These are phyloP conservation scores for Chrysopogon serrulatus DNA, from an alignment of 176 grass and related monocot genomes.

Conservation along the genomic window DNA sequence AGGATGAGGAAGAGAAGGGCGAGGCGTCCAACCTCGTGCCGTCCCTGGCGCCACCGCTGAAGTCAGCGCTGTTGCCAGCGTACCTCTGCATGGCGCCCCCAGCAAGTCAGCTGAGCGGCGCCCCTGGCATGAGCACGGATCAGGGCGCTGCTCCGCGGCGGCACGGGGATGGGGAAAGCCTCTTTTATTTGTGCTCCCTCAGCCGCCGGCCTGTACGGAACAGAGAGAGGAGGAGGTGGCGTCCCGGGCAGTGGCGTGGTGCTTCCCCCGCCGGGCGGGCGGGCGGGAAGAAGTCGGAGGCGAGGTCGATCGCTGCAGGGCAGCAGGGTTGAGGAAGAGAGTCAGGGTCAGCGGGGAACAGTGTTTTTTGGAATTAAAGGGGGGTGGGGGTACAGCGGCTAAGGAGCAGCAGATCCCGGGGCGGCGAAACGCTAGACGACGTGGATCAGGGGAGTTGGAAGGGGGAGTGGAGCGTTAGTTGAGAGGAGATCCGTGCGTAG, in stretches of 20 bases:
- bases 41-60: constrained; percentile 42
- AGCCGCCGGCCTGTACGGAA: not conserved
- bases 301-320: not conserved
- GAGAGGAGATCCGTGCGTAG: too few species aligned
- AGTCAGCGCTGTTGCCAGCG: constrained; percentile 54
- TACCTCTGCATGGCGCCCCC: constrained; percentile 87
- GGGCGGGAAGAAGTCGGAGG: not conserved
- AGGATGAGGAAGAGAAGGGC: constrained; percentile 56
- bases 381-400: too few species aligned
- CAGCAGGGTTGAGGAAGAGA: not conserved
- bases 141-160: not conserved
- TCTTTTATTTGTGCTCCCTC: not conserved
- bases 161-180: not conserved
- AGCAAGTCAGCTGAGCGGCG: constrained; percentile 49
- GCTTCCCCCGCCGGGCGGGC: not conserved
- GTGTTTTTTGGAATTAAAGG: too few species aligned
- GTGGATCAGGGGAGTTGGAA: too few species aligned
- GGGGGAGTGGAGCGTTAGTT: too few species aligned
- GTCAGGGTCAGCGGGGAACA: too few species aligned
- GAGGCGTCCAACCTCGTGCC: constrained; percentile 50
- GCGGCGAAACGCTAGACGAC: too few species aligned
- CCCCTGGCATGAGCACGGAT: constrained; percentile 29
- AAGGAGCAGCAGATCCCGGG: too few species aligned
- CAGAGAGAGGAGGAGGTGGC: not conserved
- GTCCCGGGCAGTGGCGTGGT: not conserved